Evolutionary conservation across 495 filamentous ascomycete genomes (phyloP), one percentile per base, ranked within the genome.

Genomic region (Hyphodiscus hymeniophilus): DNA sequence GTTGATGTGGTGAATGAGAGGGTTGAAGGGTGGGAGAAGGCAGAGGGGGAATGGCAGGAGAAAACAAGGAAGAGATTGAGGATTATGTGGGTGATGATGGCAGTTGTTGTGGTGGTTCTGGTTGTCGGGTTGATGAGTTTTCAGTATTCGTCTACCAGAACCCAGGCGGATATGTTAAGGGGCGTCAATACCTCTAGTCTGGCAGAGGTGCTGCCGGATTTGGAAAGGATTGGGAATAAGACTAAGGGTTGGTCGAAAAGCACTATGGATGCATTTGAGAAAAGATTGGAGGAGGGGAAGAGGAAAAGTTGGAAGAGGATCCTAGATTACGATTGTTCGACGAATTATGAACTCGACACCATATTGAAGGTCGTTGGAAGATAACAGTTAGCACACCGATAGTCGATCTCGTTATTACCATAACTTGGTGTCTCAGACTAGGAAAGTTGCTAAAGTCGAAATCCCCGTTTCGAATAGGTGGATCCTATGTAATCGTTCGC

Each of bases 21-120:
- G 45, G 82, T 91, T 34, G 81, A 85, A 56, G 66, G 67, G 43
- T 87, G 84, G 77, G 86, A 87, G 62, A 73, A 72, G 41, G 73
- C 76, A 26, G 87, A 92, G 55, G 63, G 60, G 31, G 82, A 86
- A 57, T 88, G 80, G 81, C 80, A 87, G 67, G 79, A 79, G 48
- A 76, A 70, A 47, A 81, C 80, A 1, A 73, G 77, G 53, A 77
- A 70, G 56, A 66, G 81, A 12, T 64, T 86, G 21, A 79, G 73
- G 42, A 70, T 76, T 21, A 63, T 82, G 54, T 85, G 81, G 82
- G 66, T 72, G 7, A 57, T 77, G 32, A 72, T 76, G 8, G 49
- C 42, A 17, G 49, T 61, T 20, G 42, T 75, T 34, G 45, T 71
- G 13, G 60, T 77, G 28, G 66, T 71, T 4, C 30, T 80, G 15